These are phyloP conservation scores for Hypoxylon cercidicola DNA, from an alignment of 495 filamentous ascomycete genomes.

Conservation along the genomic window DNA sequence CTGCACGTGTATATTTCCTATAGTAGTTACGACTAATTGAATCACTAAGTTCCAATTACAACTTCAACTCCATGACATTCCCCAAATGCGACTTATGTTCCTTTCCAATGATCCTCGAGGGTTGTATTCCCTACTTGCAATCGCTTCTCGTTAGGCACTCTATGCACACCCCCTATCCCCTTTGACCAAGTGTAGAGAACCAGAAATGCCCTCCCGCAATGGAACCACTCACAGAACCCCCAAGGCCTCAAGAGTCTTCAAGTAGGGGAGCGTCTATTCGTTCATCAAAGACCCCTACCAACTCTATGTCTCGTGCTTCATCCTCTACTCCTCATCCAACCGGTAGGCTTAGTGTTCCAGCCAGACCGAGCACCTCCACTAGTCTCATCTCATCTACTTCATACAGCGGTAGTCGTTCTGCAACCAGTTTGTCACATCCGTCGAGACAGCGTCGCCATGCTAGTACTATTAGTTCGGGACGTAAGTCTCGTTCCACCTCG, in stretches of 20 bases:
- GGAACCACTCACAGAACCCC: background rate
- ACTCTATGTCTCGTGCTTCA: slow-evolving; percentile 29
- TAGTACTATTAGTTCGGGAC: slow-evolving; percentile 45
- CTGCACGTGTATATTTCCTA: no score
- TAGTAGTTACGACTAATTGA: no score
- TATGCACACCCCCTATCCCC: background rate
- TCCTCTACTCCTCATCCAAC: slow-evolving; percentile 34
- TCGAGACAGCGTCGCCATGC: slow-evolving; percentile 32
- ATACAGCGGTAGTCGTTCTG: slow-evolving; percentile 35
- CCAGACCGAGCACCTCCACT: slow-evolving; percentile 28
- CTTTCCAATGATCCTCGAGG: no score
- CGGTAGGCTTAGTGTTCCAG: slow-evolving; percentile 11
- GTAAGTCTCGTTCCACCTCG: slow-evolving; percentile 75
- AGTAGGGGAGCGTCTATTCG: slow-evolving; percentile 13
- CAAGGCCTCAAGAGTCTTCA: slow-evolving; percentile 12
- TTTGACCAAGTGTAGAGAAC: background rate
- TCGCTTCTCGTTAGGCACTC: no score
- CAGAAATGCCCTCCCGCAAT: background rate
- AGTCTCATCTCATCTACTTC: slow-evolving; percentile 33
- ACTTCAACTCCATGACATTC: no score
- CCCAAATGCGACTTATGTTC: no score
- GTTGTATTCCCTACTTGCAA: no score
- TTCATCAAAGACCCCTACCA: slow-evolving; percentile 5
- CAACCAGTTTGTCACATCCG: slow-evolving; percentile 35
- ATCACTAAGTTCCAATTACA: no score